phyloP scores from a whole-genome alignment of 2,329 filamentous ascomycete genomes.

The Penicillium thymicola region DNA sequence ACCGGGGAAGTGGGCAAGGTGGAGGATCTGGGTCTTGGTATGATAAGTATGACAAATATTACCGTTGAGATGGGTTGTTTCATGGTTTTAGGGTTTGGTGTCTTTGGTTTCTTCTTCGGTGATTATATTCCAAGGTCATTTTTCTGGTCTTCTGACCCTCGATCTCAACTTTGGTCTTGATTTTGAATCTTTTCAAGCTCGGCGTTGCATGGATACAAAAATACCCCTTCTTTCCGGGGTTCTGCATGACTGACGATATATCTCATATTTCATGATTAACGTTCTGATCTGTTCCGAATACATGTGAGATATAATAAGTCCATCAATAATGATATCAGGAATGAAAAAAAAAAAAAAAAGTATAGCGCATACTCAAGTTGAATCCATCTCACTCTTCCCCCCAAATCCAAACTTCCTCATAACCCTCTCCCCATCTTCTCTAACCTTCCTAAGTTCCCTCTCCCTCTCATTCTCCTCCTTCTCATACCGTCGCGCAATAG shows the following conservation, averaged over 20 bases:
- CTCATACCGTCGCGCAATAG: conserved; percentile 35
- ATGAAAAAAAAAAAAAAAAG: conserved; percentile 1
- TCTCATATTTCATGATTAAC: conserved; percentile 4
- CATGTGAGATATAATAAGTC: neutral
- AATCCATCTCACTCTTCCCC: neutral
- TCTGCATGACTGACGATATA: conserved; percentile 16
- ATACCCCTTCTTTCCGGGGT: conserved; percentile 19
- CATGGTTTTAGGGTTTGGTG: neutral
- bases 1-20: conserved; percentile 31
- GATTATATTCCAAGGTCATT: neutral
- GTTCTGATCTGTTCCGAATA: conserved; percentile 1
- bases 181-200: conserved; percentile 2
- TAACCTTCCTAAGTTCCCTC: conserved; percentile 28
- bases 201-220: conserved; percentile 20
- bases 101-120: neutral
- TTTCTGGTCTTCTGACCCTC: conserved; percentile 4
- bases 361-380: neutral
- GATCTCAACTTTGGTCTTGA: neutral
- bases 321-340: neutral
- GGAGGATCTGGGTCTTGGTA: conserved; percentile 19
- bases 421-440: conserved; percentile 28
- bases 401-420: conserved; percentile 19
- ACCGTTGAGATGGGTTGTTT: conserved; percentile 19
- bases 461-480: conserved; percentile 42
- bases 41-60: conserved; percentile 24